Evolutionary conservation across 23 red algal species (phyloP).

Genomic region (Chondrus crispus): DNA sequence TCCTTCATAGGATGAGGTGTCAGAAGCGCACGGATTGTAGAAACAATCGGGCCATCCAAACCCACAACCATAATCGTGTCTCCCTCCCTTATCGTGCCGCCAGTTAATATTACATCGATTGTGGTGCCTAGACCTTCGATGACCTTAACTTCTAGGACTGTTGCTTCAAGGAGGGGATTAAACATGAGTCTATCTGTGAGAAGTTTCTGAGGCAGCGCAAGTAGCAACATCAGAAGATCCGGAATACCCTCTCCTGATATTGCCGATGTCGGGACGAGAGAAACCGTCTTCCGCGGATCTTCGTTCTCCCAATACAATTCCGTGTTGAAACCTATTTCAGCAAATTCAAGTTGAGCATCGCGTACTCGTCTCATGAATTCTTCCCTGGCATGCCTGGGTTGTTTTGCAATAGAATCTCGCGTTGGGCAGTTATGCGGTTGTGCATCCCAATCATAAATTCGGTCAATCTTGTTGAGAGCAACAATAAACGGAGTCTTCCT

Average conservation of each 20-base stretch:
- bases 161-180: constrained; percentile 67
- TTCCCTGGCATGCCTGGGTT: constrained; percentile 62
- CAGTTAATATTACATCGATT: constrained; percentile 92
- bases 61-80: constrained; percentile 98
- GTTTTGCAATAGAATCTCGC: constrained; percentile 54
- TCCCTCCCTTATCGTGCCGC: constrained; percentile 81
- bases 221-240: constrained; percentile 90
- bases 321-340: constrained; percentile 94
- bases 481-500: constrained; percentile 99
- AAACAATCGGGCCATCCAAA: constrained; percentile 94
- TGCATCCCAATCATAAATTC: constrained; percentile 91
- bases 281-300: constrained; percentile 79
- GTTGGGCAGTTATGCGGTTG: constrained; percentile 64
- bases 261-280: constrained; percentile 94
- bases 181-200: constrained; percentile 87
- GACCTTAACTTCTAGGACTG: constrained; percentile 96
- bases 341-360: constrained; percentile 86
- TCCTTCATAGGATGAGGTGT: constrained; percentile 99
- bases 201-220: constrained; percentile 85
- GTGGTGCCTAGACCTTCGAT: constrained; percentile 98
- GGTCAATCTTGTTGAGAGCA: constrained; percentile 99
- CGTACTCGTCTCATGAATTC: constrained; percentile 79
- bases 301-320: constrained; percentile 97
- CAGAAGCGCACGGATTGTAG: constrained; percentile 87
- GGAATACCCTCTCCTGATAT: constrained; percentile 97